Evolutionary conservation across 192 early-diverging fungal species (phyloP).

Genomic region (Rhizoclosmatium sp.): DNA sequence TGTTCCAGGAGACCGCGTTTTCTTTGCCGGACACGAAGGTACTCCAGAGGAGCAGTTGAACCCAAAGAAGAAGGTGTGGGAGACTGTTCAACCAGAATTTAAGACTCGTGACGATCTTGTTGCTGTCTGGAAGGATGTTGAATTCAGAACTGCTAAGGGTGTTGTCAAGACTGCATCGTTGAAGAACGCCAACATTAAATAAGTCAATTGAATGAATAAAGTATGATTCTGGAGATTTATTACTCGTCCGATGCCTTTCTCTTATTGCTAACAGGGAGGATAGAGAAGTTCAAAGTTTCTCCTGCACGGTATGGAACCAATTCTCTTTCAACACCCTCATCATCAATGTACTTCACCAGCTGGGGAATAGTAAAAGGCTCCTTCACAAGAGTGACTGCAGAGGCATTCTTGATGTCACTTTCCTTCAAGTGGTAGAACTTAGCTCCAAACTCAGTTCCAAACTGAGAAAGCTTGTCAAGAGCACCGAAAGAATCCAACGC

Average conservation of each 20-base stretch:
- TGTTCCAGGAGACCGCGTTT: slow-evolving; percentile 90
- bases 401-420: slow-evolving; percentile 30
- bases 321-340: slow-evolving; percentile 56
- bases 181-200: slow-evolving; percentile 54
- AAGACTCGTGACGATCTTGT: slow-evolving; percentile 58
- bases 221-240: no score
- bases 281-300: slow-evolving; percentile 40
- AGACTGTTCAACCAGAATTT: slow-evolving; percentile 92
- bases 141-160: slow-evolving; percentile 57
- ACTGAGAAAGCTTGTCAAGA: slow-evolving; percentile 79
- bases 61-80: slow-evolving; percentile 99
- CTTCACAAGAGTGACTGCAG: slow-evolving; percentile 46
- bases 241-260: no score
- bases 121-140: slow-evolving; percentile 58
- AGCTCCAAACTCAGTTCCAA: slow-evolving; percentile 86
- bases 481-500: slow-evolving; percentile 86
- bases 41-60: slow-evolving; percentile 89
- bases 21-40: slow-evolving; percentile 90
- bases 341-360: slow-evolving; percentile 58
- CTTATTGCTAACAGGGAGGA: neutral
- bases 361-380: slow-evolving; percentile 57
- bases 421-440: slow-evolving; percentile 81
- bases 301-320: slow-evolving; percentile 91
- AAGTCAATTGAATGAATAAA: neutral
- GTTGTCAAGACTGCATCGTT: slow-evolving; percentile 53